Evolutionary conservation across 345 rosid species (phyloP).

Genomic region (Populus deltoides): DNA sequence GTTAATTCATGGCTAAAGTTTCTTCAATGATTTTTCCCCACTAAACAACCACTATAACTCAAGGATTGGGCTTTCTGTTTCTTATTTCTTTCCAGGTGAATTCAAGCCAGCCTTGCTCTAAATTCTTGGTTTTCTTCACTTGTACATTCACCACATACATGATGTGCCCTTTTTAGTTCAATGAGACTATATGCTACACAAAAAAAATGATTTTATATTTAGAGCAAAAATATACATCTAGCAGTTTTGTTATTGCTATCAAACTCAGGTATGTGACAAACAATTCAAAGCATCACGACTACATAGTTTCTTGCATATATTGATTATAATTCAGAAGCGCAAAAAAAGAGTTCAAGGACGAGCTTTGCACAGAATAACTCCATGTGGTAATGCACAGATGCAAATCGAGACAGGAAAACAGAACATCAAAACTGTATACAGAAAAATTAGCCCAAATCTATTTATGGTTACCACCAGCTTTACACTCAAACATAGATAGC

Average conservation of each 20-base stretch:
- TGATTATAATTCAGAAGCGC: not conserved
- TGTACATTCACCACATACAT: not conserved
- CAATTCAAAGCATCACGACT: not conserved
- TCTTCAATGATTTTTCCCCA: not conserved
- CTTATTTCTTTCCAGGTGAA: not conserved
- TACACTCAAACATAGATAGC: conserved; percentile 12
- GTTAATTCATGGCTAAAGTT: not conserved
- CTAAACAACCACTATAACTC: not conserved
- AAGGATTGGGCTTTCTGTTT: not conserved
- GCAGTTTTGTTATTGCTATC: not conserved
- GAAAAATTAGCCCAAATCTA: conserved; percentile 5
- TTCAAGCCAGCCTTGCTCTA: not conserved
- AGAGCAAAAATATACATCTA: not conserved
- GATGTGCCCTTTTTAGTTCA: not conserved
- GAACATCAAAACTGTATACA: conserved; percentile 10
- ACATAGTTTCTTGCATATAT: not conserved
- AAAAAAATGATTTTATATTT: not conserved
- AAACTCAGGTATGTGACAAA: not conserved
- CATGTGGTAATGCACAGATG: not conserved
- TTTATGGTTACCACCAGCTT: not conserved
- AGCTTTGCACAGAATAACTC: not conserved
- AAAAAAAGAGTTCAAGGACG: not conserved
- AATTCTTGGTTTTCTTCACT: not conserved
- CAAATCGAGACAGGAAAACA: conserved; percentile 2
- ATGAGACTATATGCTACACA: not conserved